A percentile compares a stretch with the other conserved stretches of the same genome.
phyloP scores from a whole-genome alignment of 345 rosid species.

The Xanthoceras sorbifolium region DNA sequence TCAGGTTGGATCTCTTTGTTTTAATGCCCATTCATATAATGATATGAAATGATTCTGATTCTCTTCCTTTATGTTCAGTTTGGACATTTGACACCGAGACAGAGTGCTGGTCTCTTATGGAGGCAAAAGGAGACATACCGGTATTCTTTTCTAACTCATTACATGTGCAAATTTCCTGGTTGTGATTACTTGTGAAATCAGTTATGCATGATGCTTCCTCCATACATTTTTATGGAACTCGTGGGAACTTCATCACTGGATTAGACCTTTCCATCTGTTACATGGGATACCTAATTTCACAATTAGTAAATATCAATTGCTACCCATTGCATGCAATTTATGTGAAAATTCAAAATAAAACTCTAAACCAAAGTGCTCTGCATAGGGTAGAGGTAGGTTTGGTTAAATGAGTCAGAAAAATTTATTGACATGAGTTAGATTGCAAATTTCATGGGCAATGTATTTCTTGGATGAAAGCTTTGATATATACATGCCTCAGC shows the following conservation, averaged over 20 bases:
- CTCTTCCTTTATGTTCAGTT: conserved; percentile 47
- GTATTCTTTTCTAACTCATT: conserved; percentile 35
- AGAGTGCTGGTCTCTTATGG: conserved; percentile 92
- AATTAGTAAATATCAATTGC: not conserved
- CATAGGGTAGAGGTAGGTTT: not conserved
- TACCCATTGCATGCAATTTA: not conserved
- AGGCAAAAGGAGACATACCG: conserved; percentile 94
- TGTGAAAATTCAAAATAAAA: not conserved
- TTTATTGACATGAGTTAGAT: not conserved
- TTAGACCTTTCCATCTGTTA: not conserved
- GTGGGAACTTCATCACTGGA: not conserved
- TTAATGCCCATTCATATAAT: not conserved
- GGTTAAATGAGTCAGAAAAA: not conserved
- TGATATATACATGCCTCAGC: not conserved
- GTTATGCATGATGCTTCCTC: not conserved
- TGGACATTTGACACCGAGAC: conserved; percentile 91
- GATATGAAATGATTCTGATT: conserved; percentile 15
- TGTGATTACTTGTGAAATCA: not conserved
- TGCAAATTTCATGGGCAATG: not conserved
- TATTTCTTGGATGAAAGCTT: conserved; percentile 7
- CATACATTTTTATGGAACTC: not conserved
- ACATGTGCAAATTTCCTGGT: not conserved
- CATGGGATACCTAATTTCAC: not conserved
- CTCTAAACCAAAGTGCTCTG: not conserved
- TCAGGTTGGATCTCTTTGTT: conserved; percentile 58